Conservation (phyloP, 225 moss, liverwort and hornwort genomes). For the Bryum argenteum region DNA sequence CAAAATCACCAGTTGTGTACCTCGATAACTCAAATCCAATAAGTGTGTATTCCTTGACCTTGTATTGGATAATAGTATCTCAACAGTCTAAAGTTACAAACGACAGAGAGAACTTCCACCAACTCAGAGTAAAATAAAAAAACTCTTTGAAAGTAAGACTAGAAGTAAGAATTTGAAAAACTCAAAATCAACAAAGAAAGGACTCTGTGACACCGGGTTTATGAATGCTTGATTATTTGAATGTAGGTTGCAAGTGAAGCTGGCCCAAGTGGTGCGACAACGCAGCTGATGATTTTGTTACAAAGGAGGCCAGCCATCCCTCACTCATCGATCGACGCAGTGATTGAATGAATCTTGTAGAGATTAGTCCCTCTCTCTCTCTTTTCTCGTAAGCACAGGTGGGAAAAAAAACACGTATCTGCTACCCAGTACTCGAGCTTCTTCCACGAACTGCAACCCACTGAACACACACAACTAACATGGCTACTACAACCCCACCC, state of each 20-base stretch:
- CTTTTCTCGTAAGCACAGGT: conserved; percentile 25
- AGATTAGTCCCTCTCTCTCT: conserved; percentile 19
- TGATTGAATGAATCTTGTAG: background rate
- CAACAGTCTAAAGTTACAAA: too few relatives aligned
- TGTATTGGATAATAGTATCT: too few relatives aligned
- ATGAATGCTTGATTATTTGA: conserved; percentile 15
- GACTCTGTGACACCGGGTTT: background rate
- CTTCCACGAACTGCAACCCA: conserved; percentile 36
- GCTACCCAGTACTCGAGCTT: conserved; percentile 22
- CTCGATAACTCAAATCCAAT: too few relatives aligned
- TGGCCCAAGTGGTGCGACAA: conserved; percentile 15
- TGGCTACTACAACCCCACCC: conserved; percentile 41
- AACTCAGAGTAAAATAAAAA: too few relatives aligned
- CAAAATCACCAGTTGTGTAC: too few relatives aligned
- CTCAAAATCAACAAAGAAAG: background rate
- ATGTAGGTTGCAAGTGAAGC: conserved; percentile 20
- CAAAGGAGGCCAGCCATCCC: conserved; percentile 32
- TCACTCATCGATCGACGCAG: background rate
- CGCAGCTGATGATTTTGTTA: conserved; percentile 32
- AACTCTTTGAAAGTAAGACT: too few relatives aligned
- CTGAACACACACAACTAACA: background rate
- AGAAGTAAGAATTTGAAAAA: too few relatives aligned
- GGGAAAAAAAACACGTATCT: conserved; percentile 26
- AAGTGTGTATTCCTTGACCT: too few relatives aligned
- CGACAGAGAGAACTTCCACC: too few relatives aligned